These are phyloP conservation scores for Sarocladium strictum DNA, from an alignment of 2,329 filamentous ascomycete genomes.

Conservation along the genomic window DNA sequence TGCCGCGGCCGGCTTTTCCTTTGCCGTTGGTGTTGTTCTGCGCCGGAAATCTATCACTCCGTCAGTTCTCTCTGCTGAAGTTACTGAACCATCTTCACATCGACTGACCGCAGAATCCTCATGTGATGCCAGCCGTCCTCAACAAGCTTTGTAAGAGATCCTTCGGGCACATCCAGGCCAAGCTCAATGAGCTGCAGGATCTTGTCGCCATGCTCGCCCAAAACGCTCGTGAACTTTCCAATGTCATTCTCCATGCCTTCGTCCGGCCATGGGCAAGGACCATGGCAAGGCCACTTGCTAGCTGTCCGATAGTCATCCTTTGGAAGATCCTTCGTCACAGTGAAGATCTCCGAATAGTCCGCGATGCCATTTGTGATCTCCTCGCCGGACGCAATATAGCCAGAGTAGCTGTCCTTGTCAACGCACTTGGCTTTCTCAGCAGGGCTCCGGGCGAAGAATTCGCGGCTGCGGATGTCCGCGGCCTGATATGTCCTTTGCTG, in stretches of 20 bases:
- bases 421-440: constrained; percentile 35
- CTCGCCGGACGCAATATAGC: constrained; percentile 44
- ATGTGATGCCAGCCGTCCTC: constrained; percentile 40
- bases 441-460: constrained; percentile 32
- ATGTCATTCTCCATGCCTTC: constrained; percentile 32
- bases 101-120: constrained; percentile 36
- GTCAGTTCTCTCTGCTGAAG: too few relatives aligned
- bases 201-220: constrained; percentile 36
- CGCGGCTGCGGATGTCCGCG: constrained; percentile 29
- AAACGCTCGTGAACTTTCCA: constrained; percentile 32
- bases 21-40: constrained; percentile 37
- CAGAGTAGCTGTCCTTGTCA: constrained; percentile 38
- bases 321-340: constrained; percentile 41
- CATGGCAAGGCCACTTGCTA: constrained; percentile 42
- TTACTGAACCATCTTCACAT: too few relatives aligned
- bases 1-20: constrained; percentile 41
- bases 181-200: constrained; percentile 40
- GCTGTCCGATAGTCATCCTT: constrained; percentile 31
- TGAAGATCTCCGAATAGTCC: constrained; percentile 48
- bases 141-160: constrained; percentile 34
- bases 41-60: constrained; percentile 23
- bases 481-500: constrained; percentile 29
- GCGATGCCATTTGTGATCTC: constrained; percentile 42
- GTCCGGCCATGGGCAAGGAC: constrained; percentile 34
- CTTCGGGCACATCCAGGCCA: constrained; percentile 33